Evolutionary conservation across 2,329 filamentous ascomycete genomes (phyloP), one percentile per base, ranked within the genome.

Genomic region (Epichloe typhina): DNA sequence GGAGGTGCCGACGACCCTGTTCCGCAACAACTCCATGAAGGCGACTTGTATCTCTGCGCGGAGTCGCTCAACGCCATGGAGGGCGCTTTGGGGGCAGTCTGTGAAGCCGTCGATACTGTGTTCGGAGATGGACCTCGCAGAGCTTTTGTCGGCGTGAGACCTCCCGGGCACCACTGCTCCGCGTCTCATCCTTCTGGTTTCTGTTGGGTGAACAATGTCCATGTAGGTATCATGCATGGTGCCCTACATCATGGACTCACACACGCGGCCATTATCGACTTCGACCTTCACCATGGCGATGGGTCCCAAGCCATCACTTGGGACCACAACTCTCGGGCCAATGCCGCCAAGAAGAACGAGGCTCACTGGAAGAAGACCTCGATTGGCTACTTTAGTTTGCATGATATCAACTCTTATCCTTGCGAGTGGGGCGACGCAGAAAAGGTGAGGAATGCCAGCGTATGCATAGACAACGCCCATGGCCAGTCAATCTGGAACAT

Each of bases 121-220:
- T 93, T 97, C 59, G 73, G 51, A 41, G 66, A 69, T 2, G 77
- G 80, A 3, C 83, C 84, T 21, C 81, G 77, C 44, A 81, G 88
- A 50, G 89, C 90, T 0, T 98, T 98, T 64, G 88, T 97, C 47
- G 90, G 86, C 31, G 86, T 97, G 47, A 82, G 93, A 35, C 93
- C 93, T 4, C 93, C 93, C 0, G 93, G 93, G 1, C 93, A 98
- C 64, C 93, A 98, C 63, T 98, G 93, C 68, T 95, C 91, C 2
- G 81, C 88, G 4, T 80, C 85, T 47, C 84, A 85, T 59, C 93
- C 93, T 0, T 96, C 91, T 2, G 93, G 93, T 0, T 98, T 98
- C 64, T 98, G 93, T 70, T 98, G 93, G 91, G 71, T 98, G 47
- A 98, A 98, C 66, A 98, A 98, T 63, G 89, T 98, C 0, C 91